These are phyloP conservation scores for Entoloma clypeatum DNA, from an alignment of 1,284 basidiomycete species.

Conservation along the genomic window DNA sequence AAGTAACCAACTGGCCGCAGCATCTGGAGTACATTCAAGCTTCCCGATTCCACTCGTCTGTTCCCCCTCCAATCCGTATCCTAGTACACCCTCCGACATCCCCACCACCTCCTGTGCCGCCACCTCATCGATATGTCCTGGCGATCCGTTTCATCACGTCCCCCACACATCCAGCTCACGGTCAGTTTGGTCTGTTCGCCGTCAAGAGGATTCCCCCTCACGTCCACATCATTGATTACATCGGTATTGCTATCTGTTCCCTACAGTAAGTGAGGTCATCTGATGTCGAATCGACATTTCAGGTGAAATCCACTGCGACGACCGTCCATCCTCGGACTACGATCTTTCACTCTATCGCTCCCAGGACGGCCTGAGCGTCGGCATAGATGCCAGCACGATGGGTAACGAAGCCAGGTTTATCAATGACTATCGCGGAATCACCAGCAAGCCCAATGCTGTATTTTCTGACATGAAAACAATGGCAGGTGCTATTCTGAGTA, in stretches of 20 bases:
- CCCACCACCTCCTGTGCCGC: conserved; percentile 50
- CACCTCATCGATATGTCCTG: conserved; percentile 43
- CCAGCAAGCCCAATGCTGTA: conserved; percentile 64
- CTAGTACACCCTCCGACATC: neutral
- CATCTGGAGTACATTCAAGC: conserved; percentile 10
- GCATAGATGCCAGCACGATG: conserved; percentile 67
- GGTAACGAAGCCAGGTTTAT: conserved; percentile 88
- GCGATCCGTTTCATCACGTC: conserved; percentile 44
- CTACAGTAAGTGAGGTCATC: no score
- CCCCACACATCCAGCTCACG: conserved; percentile 68
- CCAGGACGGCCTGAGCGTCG: conserved; percentile 51
- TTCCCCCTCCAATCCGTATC: conserved; percentile 20
- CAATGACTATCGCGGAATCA: conserved; percentile 83
- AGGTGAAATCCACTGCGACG: conserved; percentile 78
- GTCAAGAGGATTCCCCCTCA: conserved; percentile 61
- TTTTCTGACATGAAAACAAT: conserved; percentile 60
- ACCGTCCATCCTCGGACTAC: conserved; percentile 72
- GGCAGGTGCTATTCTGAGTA: conserved; percentile 68
- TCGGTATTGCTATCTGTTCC: conserved; percentile 41
- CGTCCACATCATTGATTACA: conserved; percentile 75
- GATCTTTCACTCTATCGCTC: conserved; percentile 77
- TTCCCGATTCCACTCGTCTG: conserved; percentile 14
- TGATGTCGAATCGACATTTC: conserved; percentile 6
- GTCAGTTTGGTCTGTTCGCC: conserved; percentile 83
- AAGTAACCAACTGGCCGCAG: conserved; percentile 11